These are phyloP conservation scores for Ganoderma leucocontextum DNA, from an alignment of 1,284 basidiomycete species.

Conservation along the genomic window DNA sequence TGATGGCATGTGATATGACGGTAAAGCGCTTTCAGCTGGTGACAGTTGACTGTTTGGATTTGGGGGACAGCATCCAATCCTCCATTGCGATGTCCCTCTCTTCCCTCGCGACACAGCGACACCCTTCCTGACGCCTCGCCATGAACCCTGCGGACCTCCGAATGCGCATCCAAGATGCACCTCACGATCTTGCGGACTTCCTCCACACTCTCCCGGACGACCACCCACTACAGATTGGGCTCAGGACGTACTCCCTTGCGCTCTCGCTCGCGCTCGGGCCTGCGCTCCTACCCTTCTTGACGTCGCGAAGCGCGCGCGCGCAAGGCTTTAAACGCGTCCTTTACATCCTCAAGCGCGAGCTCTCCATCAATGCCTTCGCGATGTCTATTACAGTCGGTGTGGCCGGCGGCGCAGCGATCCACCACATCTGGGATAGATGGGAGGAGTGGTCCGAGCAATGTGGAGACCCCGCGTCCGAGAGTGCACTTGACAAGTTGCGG, in stretches of 20 bases:
- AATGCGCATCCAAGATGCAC: constrained; percentile 21
- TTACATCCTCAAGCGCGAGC: constrained; percentile 59
- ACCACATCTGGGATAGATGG: constrained; percentile 52
- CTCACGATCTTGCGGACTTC: constrained; percentile 35
- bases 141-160: constrained; percentile 21
- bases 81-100: constrained; percentile 17
- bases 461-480: background rate
- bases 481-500: constrained; percentile 13
- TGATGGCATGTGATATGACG: constrained; percentile 18
- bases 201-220: constrained; percentile 43
- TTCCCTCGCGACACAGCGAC: constrained; percentile 2
- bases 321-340: constrained; percentile 44
- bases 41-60: too few relatives aligned
- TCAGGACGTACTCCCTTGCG: constrained; percentile 73
- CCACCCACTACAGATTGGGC: constrained; percentile 66
- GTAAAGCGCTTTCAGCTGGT: background rate
- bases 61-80: background rate
- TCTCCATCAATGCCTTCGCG: constrained; percentile 69
- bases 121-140: background rate
- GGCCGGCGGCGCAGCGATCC: constrained; percentile 66
- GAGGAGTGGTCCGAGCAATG: constrained; percentile 33
- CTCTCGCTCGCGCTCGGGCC: constrained; percentile 73
- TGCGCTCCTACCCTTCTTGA: constrained; percentile 60
- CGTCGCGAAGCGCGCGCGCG: constrained; percentile 42
- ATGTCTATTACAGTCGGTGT: constrained; percentile 69